phyloP scores from a whole-genome alignment of 306 rosid genomes.

The Bauhinia variegata region DNA sequence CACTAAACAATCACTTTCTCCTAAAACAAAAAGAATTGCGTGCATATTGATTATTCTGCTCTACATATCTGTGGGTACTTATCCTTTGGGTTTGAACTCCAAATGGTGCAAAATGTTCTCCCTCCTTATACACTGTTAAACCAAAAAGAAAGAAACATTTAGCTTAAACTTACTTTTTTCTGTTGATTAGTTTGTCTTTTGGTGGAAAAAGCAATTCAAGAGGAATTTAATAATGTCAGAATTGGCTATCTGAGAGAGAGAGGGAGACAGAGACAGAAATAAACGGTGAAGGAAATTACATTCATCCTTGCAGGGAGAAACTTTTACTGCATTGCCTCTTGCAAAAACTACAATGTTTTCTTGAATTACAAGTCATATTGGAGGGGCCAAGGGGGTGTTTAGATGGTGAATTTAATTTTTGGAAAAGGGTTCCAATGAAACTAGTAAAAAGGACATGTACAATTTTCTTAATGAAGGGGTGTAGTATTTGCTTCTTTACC shows the following conservation, averaged over 20 bases:
- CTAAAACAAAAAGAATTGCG: neutral
- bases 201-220: too few species aligned
- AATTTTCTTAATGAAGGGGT: conserved; percentile 19
- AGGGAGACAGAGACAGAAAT: conserved; percentile 25
- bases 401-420: conserved; percentile 32
- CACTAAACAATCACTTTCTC: conserved; percentile 14
- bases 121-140: too few species aligned
- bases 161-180: too few species aligned
- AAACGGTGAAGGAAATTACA: conserved; percentile 32
- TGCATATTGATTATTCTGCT: neutral
- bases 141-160: too few species aligned
- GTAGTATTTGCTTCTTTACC: neutral
- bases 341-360: conserved; percentile 25
- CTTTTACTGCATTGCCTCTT: conserved; percentile 33
- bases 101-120: too few species aligned
- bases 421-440: conserved; percentile 29
- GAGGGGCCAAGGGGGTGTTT: conserved; percentile 3
- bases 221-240: too few species aligned
- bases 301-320: conserved; percentile 21
- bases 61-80: neutral
- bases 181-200: too few species aligned
- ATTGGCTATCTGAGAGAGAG: too few species aligned
- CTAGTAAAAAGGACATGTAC: conserved; percentile 38
- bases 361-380: conserved; percentile 35
- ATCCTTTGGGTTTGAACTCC: neutral